Base-by-base conservation (phyloP, 331 rosid species). In the Acacia pycnantha region DNA sequence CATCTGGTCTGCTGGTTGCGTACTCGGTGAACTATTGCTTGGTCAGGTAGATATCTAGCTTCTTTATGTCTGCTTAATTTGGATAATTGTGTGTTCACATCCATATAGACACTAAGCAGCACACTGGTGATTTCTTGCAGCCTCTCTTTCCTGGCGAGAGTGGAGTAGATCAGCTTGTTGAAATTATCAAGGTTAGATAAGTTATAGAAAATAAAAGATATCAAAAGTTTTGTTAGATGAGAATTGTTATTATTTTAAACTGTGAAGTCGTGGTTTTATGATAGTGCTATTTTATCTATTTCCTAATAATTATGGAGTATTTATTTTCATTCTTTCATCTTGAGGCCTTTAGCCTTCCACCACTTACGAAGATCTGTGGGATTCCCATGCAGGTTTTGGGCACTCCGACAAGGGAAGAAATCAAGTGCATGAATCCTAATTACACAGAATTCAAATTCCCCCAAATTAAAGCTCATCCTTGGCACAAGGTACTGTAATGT, bases 331-430 rank as follows among this genome's bases (percentile, higher is more conserved):
- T 18, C 9, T 62, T 66, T 66, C 46, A 12, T 35, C 47, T 31
- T 35, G 47, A 19, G 26, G 72, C 44, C 43, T 66, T 66, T 66
- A 22, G 15, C 44, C 70, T 16, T 65, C 56, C 54, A 11, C 77
- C 47, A 27, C 44, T 27, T 62, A 40, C 78, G 35, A 78, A 41
- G 53, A 77, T 79, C 64, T 61, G 16, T 78, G 73, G 27, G 16
- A 54, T 80, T 71, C 24, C 27, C 44, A 12, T 76, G 83, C 85
- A 92, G 97, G 95, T 92, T 79, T 87, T 92, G 73, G 97, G 97
- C 59, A 91, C 97, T 68, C 97, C 97, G 40, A 92, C 97, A 3
- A 89, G 97, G 88, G 97, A 92, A 88, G 97, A 92, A 85, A 92
- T 92, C 76, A 92, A 89, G 74, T 91, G 95, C 83, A 92, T 92